Base-by-base conservation (phyloP, 2,329 filamentous ascomycete genomes). In the Trichoderma asperellum region DNA sequence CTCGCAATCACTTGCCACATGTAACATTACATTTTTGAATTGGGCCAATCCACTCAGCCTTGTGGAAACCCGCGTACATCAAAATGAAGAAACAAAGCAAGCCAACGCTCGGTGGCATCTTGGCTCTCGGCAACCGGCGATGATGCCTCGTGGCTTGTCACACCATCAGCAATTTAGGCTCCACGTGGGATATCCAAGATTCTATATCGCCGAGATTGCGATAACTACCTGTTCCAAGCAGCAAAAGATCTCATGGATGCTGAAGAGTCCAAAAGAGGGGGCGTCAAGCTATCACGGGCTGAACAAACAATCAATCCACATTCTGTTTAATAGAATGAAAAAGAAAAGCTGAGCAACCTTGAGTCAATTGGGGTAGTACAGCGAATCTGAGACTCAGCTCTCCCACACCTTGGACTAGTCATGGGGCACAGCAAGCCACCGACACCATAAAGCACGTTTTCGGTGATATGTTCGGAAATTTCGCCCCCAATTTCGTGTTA, bases 1-100 rank as follows among this genome's bases (percentile, higher is more conserved):
- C 37, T 18, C 18, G 37, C 7, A 16, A 40, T 40, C 37, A 18
- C 29, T 34, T 27, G n/a, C 14, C 14, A 27, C 34, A 59, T 40
- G 57, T 59, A 59, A 59, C 57, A 59, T 59, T 59, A 40, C 57
- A 59, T 59, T 24, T 24, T 43, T 14, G 24, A 32, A 18, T 59
- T 24, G 5, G 5, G 57, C 11, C n/a, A 29, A 18, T 7, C 57
- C 57, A 8, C 35, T 43, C 57, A 59, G 57, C 57, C 57, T 43
- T 43, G 57, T 40, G 57, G 35, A 35, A 59, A 40, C 21, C 1
- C 4, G 12, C 10, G n/a, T 59, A 35, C 21, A 11, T 32, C 32
- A 24, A 24, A 32, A 32, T 32, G 2, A 43, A 2, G 35, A 27
- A 16, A 14, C 18, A 16, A n/a, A 11, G 8, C 4, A 2, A 43